Evolutionary conservation across 2,329 filamentous ascomycete species (phyloP), one percentile per base, ranked within the genome.

Genomic region (Coleophoma crateriformis): DNA sequence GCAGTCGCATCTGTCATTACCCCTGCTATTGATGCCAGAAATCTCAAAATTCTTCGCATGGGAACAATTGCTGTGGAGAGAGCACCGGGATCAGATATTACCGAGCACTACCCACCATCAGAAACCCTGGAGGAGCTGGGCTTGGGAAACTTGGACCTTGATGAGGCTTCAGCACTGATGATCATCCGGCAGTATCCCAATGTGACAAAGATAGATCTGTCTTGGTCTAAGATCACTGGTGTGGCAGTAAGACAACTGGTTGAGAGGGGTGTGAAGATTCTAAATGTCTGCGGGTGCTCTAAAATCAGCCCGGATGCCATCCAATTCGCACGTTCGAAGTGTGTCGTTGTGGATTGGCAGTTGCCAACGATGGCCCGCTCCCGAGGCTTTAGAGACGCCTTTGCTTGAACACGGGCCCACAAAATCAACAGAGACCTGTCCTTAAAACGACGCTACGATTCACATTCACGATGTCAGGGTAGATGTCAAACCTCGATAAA

Each of bases 211-310:
- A 47, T 68, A 10, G 53, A 62, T 50, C 44, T 67, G 1, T 54
- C 54, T 3, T 11, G 27, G 4, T 64, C 64, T 0, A 53, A 56
- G 17, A 53, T 67, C 41, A 67, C 65, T 1, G 66, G 66, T 7
- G 59, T 65, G 17, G 60, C 63, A 15, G 55, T 68, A n/a, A 66
- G 61, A 48, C 39, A 55, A 5, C 57, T 68, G 19, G 60, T 67
- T 12, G 45, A 56, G 7, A 57, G 33, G 27, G 63, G 63, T 7
- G 43, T 67, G 10, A 52, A 56, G 15, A 57, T 43, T 19, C 49
- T 68, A 2, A 56, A 51, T 17, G 40, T 66, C 1, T 55, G 57
- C 32, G 50, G 58, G 20, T 68, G 66, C 35, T 11, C 39, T 3
- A 14, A 45, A 3, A 48, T 64, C 15, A 52, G 56, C 17, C n/a